Conservation (phyloP, 192 early-diverging fungal genomes). For the Coemansia erecta region DNA sequence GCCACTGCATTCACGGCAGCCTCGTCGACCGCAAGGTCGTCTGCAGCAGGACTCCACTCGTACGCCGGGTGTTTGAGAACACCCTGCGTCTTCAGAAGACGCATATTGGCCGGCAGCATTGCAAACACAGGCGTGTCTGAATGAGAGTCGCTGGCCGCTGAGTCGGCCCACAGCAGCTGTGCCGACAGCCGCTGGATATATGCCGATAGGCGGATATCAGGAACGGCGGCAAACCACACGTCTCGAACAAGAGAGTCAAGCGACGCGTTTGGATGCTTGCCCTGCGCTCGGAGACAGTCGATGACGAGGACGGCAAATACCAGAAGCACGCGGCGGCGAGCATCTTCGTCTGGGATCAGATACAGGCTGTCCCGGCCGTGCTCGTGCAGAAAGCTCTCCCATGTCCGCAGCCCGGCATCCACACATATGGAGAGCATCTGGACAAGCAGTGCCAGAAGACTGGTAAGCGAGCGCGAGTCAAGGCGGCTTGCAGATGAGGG, state of each 20-base stretch:
- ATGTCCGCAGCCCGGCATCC: constrained; percentile 33
- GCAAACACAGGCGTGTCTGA: constrained; percentile 16
- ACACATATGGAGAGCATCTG: constrained; percentile 40
- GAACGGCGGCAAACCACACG: constrained; percentile 41
- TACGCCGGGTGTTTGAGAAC: no score
- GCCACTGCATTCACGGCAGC: no score
- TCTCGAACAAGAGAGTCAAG: constrained; percentile 21
- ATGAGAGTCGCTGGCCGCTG: not conserved
- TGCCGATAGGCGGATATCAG: constrained; percentile 24
- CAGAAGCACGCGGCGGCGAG: constrained; percentile 33
- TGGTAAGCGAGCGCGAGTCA: constrained; percentile 14
- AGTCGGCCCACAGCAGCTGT: constrained; percentile 28
- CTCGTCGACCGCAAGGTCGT: no score
- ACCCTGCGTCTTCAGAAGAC: not conserved
- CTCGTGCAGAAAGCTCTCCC: constrained; percentile 52
- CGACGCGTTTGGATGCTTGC: constrained; percentile 6
- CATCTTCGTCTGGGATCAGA: constrained; percentile 22
- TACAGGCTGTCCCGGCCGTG: constrained; percentile 45
- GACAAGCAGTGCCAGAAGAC: constrained; percentile 9
- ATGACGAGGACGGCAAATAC: constrained; percentile 23
- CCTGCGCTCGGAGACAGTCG: constrained; percentile 8
- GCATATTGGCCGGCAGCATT: constrained; percentile 14
- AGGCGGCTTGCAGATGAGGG: not conserved
- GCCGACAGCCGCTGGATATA: constrained; percentile 31
- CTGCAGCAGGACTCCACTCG: no score